Evolutionary conservation across 306 rosid species (phyloP), one percentile per base, ranked within the genome.

Genomic region (Castanea mollissima): DNA sequence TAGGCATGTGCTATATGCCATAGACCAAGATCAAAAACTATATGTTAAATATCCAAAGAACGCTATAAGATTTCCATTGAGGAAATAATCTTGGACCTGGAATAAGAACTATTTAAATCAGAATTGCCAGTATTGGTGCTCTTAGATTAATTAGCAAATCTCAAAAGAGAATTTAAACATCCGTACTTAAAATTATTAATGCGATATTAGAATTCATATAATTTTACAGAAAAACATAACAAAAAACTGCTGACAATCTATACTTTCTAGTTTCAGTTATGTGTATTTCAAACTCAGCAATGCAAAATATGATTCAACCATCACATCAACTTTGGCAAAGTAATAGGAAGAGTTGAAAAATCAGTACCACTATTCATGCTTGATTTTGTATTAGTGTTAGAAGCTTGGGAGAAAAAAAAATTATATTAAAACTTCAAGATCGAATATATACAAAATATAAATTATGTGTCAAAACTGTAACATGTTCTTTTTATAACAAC

Each of bases 401-500:
- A 32, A 76, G 34, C 58, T 5, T 11, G 6, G 65, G 32, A 79
- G 19, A 64, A 73, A n/a, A 31, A 15, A 18, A 25, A 38, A 20
- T 16, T 32, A 74, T 68, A 67, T 20, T 5, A 78, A 56, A 35
- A 62, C 63, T 55, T 56, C 38, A 60, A 46, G 69, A 71, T 54
- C 41, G 74, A 35, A 23, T 18, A 54, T 68, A 19, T 71, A 74
- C 57, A 80, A 63, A 38, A 56, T 54, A 55, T 23, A 64, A 19
- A 29, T 18, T 38, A 25, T 27, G 58, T 70, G n/a, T 32, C 57
- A 81, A 63, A 76, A 60, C 46, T 72, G 71, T 23, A 25, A 73
- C 65, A 59, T 78, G 74, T 63, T 55, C 56, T 55, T 78, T 46
- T 69, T 68, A 78, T 65, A 74, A 63, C 68, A 58, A 38, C 6